These are phyloP conservation scores for Euryodendron excelsum DNA, from an alignment of 148 eudicot genomes.

Conservation along the genomic window DNA sequence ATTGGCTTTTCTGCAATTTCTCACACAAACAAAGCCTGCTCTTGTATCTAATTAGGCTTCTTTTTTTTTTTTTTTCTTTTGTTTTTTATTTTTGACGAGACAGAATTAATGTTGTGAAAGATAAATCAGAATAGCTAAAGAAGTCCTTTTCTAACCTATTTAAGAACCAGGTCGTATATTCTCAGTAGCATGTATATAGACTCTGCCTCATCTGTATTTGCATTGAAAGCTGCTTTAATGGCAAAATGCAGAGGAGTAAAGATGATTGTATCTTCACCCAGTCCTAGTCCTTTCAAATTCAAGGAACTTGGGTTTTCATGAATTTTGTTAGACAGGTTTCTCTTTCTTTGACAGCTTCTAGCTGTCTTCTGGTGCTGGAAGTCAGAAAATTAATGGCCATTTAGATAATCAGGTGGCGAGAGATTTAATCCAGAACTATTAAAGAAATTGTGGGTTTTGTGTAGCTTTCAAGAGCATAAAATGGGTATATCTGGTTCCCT, in stretches of 20 bases:
- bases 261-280: slow-evolving; percentile 12
- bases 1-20: no score
- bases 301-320: slow-evolving; percentile 13
- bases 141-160: slow-evolving; percentile 12
- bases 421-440: slow-evolving; percentile 15
- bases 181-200: neutral
- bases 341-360: slow-evolving; percentile 20
- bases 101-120: neutral
- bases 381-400: slow-evolving; percentile 16
- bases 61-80: neutral
- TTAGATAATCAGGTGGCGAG: slow-evolving; percentile 19
- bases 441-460: slow-evolving; percentile 5
- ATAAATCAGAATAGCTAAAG: neutral
- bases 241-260: slow-evolving; percentile 23
- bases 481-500: neutral
- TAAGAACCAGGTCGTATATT: slow-evolving; percentile 19
- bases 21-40: no score
- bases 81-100: neutral
- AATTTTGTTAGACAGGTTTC: slow-evolving; percentile 8
- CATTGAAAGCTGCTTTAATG: slow-evolving; percentile 27
- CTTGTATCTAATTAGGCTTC: neutral
- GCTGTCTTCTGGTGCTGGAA: slow-evolving; percentile 22
- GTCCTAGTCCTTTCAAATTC: slow-evolving; percentile 26
- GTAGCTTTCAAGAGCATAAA: slow-evolving; percentile 14
- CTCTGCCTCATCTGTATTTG: slow-evolving; percentile 17